Conservation (phyloP, 768 basidiomycete species). For the Postia placenta region DNA sequence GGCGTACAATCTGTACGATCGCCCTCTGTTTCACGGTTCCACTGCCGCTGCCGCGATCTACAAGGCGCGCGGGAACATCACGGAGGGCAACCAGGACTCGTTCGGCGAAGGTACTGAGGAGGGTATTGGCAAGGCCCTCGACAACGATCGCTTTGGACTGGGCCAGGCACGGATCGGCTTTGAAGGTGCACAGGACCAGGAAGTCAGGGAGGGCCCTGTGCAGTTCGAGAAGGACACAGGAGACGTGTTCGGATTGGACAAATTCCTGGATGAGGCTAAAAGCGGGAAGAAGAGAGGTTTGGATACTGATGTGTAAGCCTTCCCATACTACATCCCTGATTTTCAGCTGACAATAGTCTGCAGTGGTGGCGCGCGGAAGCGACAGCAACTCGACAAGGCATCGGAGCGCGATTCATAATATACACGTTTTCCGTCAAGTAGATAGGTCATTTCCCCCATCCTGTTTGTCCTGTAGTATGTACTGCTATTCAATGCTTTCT, state of each 20-base stretch:
- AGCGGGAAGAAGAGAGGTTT: constrained; percentile 87
- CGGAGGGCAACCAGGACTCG: constrained; percentile 82
- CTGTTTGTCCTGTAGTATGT: no score
- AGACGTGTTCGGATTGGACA: constrained; percentile 96
- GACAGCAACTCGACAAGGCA: constrained; percentile 63
- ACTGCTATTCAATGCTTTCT: no score
- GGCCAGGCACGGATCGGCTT: constrained; percentile 84
- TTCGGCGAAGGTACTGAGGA: constrained; percentile 96
- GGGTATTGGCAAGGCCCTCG: constrained; percentile 84
- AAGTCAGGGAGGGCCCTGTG: constrained; percentile 87
- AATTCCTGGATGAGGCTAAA: constrained; percentile 97
- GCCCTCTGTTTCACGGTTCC: constrained; percentile 93
- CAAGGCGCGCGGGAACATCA: constrained; percentile 85
- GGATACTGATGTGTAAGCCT: constrained; percentile 65
- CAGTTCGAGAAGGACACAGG: constrained; percentile 97
- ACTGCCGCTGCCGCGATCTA: constrained; percentile 99
- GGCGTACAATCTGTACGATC: constrained; percentile 91
- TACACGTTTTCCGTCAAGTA: no score
- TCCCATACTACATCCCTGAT: not conserved
- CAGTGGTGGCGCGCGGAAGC: constrained; percentile 58
- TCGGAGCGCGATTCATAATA: constrained; percentile 30
- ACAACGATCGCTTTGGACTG: constrained; percentile 90
- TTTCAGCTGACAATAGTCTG: not conserved
- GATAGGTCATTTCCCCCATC: no score
- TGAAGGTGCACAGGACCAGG: constrained; percentile 84